phyloP scores from a whole-genome alignment of 2,329 filamentous ascomycete genomes.

The Thelonectria discophora region DNA sequence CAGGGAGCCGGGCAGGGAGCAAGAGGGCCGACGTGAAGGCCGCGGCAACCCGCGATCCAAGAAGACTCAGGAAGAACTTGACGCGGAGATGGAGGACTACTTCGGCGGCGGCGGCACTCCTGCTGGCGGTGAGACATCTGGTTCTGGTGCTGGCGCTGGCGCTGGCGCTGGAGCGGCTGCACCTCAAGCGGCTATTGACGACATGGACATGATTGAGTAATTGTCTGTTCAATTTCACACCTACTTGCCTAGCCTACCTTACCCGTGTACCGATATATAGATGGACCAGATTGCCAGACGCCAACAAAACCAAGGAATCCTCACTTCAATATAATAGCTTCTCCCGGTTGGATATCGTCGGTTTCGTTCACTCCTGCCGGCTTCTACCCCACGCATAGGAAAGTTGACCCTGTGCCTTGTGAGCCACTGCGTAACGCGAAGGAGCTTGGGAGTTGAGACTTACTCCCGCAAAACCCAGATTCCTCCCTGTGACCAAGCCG shows the following conservation, averaged over 20 bases:
- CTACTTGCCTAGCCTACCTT: background rate
- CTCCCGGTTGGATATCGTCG: too few relatives aligned
- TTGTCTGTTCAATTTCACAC: slow-evolving; percentile 21
- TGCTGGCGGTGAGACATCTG: slow-evolving; percentile 49
- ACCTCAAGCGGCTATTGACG: slow-evolving; percentile 52
- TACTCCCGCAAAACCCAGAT: slow-evolving; percentile 39
- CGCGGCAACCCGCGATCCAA: slow-evolving; percentile 65
- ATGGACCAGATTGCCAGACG: slow-evolving; percentile 41
- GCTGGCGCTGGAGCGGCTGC: slow-evolving; percentile 35
- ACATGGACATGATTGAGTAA: slow-evolving; percentile 77
- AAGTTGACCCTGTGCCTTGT: slow-evolving; percentile 31
- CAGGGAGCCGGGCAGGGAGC: slow-evolving; percentile 51
- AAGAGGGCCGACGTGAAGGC: slow-evolving; percentile 43
- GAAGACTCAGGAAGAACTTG: slow-evolving; percentile 91
- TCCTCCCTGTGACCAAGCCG: slow-evolving; percentile 39
- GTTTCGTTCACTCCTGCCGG: slow-evolving; percentile 22
- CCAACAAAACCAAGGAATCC: slow-evolving; percentile 24
- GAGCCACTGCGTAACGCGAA: slow-evolving; percentile 10
- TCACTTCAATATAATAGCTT: slow-evolving; percentile 19
- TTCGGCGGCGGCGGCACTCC: slow-evolving; percentile 64
- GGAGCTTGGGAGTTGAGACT: slow-evolving; percentile 5
- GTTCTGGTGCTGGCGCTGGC: slow-evolving; percentile 27
- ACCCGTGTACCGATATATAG: slow-evolving; percentile 32
- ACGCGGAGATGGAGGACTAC: slow-evolving; percentile 97
- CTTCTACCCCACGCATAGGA: slow-evolving; percentile 37